Percentiles rank a stretch among this genome's conserved stretches.
Conservation (phyloP, 257 asterid species). For the Solanum ahanhuiri region DNA sequence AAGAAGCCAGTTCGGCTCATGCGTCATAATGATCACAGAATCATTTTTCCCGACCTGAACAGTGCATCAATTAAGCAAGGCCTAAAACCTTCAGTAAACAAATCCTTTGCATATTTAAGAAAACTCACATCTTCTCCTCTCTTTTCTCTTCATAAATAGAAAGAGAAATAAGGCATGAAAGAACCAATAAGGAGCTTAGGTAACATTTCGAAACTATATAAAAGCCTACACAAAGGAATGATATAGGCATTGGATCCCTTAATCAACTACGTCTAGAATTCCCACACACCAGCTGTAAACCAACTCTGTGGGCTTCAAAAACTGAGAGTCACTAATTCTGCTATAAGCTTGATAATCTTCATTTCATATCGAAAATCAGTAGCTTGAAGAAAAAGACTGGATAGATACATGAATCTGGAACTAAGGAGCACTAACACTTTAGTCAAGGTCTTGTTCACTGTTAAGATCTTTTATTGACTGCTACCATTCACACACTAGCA, state of each 20-base stretch:
- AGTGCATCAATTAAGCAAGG: neutral
- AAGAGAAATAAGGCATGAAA: neutral
- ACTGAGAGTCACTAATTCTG: neutral
- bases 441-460: neutral
- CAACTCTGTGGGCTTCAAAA: neutral
- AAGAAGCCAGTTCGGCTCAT: constrained; percentile 95
- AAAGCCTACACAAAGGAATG: neutral
- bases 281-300: neutral
- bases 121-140: neutral
- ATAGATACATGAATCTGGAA: neutral
- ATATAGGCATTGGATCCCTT: neutral
- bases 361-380: neutral
- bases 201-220: neutral
- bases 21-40: constrained; percentile 94
- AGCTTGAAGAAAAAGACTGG: neutral
- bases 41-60: constrained; percentile 70
- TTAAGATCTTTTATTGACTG: neutral
- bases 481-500: neutral
- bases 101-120: neutral
- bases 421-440: neutral
- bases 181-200: neutral
- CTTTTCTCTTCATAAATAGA: neutral
- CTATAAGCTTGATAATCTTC: neutral
- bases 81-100: neutral
- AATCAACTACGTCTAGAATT: neutral